A percentile compares a stretch with the other conserved stretches of the same genome.
Conservation (phyloP, 768 basidiomycete species). For the Mycena pura region DNA sequence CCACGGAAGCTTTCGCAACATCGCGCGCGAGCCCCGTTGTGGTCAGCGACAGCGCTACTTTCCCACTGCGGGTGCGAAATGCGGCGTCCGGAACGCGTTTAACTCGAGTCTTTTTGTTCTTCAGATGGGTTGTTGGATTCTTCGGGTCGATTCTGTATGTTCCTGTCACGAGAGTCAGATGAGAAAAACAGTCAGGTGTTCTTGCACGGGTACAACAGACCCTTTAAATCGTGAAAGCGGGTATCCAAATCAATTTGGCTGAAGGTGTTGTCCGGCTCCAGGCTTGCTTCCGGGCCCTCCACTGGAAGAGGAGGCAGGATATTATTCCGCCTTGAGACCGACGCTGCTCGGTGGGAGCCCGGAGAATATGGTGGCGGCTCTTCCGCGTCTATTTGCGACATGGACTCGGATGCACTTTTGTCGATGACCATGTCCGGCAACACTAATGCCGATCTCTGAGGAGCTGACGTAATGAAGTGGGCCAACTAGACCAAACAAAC, state of each 20-base stretch:
- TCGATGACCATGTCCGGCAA: constrained; percentile 7
- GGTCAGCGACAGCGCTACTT: constrained; percentile 45
- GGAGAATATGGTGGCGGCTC: constrained; percentile 15
- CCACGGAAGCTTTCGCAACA: constrained; percentile 42
- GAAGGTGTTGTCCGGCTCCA: neutral
- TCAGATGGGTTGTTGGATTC: constrained; percentile 34
- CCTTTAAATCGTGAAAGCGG: constrained; percentile 6
- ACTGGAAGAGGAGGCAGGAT: constrained; percentile 15
- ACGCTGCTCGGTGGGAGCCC: neutral
- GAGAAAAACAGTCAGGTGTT: neutral
- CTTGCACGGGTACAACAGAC: neutral
- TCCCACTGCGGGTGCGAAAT: constrained; percentile 49
- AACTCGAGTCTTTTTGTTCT: constrained; percentile 31
- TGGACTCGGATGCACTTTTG: neutral
- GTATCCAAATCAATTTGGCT: constrained; percentile 14
- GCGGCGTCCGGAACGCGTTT: constrained; percentile 35
- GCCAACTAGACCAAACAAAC: constrained; percentile 2
- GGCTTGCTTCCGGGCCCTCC: neutral
- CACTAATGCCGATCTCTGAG: too few relatives aligned
- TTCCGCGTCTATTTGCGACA: neutral
- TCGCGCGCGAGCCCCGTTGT: constrained; percentile 43
- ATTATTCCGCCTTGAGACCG: constrained; percentile 1
- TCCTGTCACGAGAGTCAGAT: constrained; percentile 33
- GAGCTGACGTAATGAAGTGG: too few relatives aligned
- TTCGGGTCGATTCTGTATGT: constrained; percentile 50